Evolutionary conservation across 2,329 filamentous ascomycete species (phyloP).

Genomic region (Aspergillus oerlinghausenensis): DNA sequence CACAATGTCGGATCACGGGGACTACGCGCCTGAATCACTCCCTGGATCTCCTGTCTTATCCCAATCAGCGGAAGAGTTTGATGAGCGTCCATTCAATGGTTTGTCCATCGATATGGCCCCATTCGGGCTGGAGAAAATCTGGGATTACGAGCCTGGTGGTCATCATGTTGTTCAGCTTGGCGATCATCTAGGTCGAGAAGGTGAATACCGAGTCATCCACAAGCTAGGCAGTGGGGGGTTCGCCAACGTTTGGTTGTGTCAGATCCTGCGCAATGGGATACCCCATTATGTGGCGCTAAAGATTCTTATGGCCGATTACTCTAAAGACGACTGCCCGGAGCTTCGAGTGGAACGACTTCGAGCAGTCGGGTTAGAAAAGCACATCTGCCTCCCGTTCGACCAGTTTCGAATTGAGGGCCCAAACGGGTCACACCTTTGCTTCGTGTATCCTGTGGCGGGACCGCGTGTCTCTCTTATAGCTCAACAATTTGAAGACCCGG

Average conservation of each 20-base stretch:
- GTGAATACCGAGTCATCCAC: background rate
- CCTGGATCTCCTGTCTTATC: too few species aligned
- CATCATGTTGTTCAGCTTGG: background rate
- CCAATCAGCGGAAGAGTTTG: too few species aligned
- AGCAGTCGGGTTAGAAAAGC: background rate
- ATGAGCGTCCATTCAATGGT: background rate
- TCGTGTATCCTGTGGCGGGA: background rate
- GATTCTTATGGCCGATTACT: background rate
- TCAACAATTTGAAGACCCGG: background rate
- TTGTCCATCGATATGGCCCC: background rate
- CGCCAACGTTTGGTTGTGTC: background rate
- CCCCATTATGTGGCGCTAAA: background rate
- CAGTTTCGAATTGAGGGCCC: background rate
- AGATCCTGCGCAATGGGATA: background rate
- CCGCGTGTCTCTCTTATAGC: background rate
- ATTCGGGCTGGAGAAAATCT: background rate
- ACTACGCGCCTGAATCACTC: too few species aligned
- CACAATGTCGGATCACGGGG: too few species aligned
- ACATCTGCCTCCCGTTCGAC: background rate
- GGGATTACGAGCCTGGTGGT: background rate
- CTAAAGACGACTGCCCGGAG: background rate
- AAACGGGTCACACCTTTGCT: background rate
- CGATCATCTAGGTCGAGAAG: background rate
- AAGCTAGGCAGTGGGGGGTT: constrained; percentile 1
- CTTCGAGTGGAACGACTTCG: background rate